Evolutionary conservation across 2,329 filamentous ascomycete species (phyloP).

Genomic region (Raffaelea ambrosiae): DNA sequence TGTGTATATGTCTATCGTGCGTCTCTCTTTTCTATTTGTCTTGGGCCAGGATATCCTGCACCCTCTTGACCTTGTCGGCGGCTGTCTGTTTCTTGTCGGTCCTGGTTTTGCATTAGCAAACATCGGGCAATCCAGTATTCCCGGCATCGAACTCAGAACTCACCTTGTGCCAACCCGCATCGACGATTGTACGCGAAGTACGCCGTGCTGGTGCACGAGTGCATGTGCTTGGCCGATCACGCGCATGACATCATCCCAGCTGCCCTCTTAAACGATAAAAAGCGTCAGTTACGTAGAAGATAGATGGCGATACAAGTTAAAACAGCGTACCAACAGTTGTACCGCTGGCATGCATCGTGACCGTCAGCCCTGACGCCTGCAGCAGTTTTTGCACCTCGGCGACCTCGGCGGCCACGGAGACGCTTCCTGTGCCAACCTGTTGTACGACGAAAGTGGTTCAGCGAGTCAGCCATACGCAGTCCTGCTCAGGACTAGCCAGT

Average conservation of each 20-base stretch:
- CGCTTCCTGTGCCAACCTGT: slow-evolving; percentile 69
- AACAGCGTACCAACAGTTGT: slow-evolving; percentile 70
- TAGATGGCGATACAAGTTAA: background rate
- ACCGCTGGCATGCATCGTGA: slow-evolving; percentile 87
- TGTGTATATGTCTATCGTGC: background rate
- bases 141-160: slow-evolving; percentile 13
- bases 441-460: background rate
- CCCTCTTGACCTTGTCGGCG: slow-evolving; percentile 66
- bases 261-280: slow-evolving; percentile 81
- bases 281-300: background rate
- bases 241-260: slow-evolving; percentile 80
- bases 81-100: slow-evolving; percentile 81
- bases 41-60: slow-evolving; percentile 39
- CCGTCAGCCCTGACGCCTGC: slow-evolving; percentile 69
- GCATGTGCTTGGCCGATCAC: slow-evolving; percentile 81
- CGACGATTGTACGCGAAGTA: slow-evolving; percentile 77
- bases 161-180: slow-evolving; percentile 76
- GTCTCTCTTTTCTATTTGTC: background rate
- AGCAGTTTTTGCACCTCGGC: slow-evolving; percentile 83
- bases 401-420: slow-evolving; percentile 74
- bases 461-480: background rate
- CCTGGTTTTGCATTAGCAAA: slow-evolving; percentile 31
- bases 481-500: too few species aligned
- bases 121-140: slow-evolving; percentile 11
- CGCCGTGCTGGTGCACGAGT: slow-evolving; percentile 67